These are phyloP conservation scores for Silene noctiflora DNA, from an alignment of 179 eudicot species.

Conservation along the genomic window DNA sequence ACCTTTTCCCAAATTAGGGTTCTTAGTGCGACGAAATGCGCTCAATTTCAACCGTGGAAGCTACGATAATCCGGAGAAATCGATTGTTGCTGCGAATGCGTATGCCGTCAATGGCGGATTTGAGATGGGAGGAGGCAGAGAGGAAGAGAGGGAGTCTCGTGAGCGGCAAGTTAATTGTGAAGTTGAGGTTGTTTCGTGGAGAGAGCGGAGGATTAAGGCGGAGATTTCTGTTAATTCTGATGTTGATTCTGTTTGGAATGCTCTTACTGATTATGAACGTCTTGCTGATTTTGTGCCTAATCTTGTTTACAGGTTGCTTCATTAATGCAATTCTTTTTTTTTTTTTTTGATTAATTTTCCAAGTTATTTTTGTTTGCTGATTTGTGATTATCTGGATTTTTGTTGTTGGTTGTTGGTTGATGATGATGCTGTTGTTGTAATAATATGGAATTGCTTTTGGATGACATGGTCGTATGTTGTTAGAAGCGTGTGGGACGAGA, in stretches of 20 bases:
- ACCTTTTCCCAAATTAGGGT: neutral
- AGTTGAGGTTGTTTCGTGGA: slow-evolving; percentile 92
- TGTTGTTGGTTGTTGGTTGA: too few species aligned
- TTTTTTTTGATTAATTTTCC: neutral
- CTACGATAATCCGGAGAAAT: neutral
- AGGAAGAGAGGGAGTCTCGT: slow-evolving; percentile 28
- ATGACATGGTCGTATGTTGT: too few species aligned
- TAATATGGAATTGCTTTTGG: too few species aligned
- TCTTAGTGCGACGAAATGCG: neutral
- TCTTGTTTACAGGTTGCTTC: slow-evolving; percentile 66
- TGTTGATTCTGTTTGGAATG: slow-evolving; percentile 75
- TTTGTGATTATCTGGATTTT: neutral
- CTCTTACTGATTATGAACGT: slow-evolving; percentile 92
- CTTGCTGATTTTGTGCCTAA: slow-evolving; percentile 96
- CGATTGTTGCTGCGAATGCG: slow-evolving; percentile 1
- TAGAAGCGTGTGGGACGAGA: neutral
- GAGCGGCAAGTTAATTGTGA: slow-evolving; percentile 49
- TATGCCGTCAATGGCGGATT: slow-evolving; percentile 24
- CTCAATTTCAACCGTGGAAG: slow-evolving; percentile 22
- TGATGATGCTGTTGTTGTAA: too few species aligned
- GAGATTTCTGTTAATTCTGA: slow-evolving; percentile 66
- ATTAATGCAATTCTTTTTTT: neutral
- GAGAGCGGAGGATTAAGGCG: slow-evolving; percentile 73
- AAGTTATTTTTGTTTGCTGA: neutral
- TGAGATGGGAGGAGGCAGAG: slow-evolving; percentile 20